phyloP scores from a whole-genome alignment of 371 early-diverging fungal genomes.

The Gilbertella persicaria region DNA sequence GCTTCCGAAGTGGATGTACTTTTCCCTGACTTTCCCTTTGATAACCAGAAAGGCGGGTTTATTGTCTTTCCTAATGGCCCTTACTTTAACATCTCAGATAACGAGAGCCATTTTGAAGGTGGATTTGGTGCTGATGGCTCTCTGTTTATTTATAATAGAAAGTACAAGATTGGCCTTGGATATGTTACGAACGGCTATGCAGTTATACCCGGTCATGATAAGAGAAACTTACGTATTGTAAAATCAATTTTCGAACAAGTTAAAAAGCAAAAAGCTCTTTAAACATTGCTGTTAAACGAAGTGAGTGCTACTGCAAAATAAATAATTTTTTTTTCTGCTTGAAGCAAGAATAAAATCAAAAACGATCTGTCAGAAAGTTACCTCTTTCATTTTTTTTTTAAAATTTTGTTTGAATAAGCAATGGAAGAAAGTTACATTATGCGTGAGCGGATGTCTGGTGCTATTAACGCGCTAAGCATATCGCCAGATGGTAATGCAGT shows the following conservation, averaged over 20 bases:
- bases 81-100: background rate
- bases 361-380: background rate
- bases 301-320: too few relatives aligned
- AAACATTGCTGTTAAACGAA: too few relatives aligned
- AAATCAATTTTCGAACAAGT: constrained; percentile 7
- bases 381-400: background rate
- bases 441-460: constrained; percentile 46
- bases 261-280: constrained; percentile 5
- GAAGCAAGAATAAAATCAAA: too few relatives aligned
- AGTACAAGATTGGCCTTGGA: constrained; percentile 14
- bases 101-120: constrained; percentile 8
- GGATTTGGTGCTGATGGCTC: constrained; percentile 18
- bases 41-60: constrained; percentile 11
- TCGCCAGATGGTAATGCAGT: constrained; percentile 67
- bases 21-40: background rate
- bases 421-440: constrained; percentile 1
- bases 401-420: background rate
- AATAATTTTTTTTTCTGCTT: too few relatives aligned
- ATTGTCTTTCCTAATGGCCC: background rate
- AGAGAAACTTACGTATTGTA: constrained; percentile 3
- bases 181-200: constrained; percentile 16
- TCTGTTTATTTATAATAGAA: constrained; percentile 11
- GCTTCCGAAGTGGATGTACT: background rate
- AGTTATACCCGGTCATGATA: background rate
- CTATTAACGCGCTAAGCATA: constrained; percentile 63